phyloP scores from a whole-genome alignment of 2,329 filamentous ascomycete species.

The Ceratocystis eucalypticola region DNA sequence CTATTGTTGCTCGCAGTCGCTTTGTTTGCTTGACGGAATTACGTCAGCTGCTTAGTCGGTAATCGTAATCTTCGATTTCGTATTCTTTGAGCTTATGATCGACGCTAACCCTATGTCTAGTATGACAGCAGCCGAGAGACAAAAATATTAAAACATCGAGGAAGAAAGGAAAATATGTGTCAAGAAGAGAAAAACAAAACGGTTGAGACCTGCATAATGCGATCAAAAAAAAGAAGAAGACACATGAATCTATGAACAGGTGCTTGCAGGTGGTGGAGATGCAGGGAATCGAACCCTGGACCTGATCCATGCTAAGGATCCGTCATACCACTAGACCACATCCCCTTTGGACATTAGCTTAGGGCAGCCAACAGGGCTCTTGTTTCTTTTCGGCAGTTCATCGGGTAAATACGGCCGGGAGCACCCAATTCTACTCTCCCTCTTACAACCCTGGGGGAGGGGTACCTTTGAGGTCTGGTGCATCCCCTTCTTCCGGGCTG shows the following conservation, averaged over 20 bases:
- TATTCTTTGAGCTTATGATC: background rate
- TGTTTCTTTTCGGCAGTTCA: background rate
- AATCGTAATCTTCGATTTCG: background rate
- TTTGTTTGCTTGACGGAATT: background rate
- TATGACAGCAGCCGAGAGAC: background rate
- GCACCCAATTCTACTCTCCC: no score
- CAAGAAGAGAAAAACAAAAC: background rate
- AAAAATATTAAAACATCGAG: background rate
- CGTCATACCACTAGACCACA: constrained; percentile 15
- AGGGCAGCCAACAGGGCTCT: background rate
- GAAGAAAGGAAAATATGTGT: background rate
- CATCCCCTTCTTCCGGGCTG: no score
- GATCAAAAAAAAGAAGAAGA: background rate
- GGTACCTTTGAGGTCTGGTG: no score
- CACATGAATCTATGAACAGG: background rate
- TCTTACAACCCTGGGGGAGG: no score
- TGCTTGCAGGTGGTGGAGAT: background rate
- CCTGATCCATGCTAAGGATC: constrained; percentile 15
- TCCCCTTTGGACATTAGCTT: background rate
- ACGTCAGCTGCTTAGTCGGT: background rate
- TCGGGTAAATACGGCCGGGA: background rate
- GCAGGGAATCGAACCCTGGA: constrained; percentile 14
- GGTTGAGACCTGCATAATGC: background rate
- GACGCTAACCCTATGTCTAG: background rate
- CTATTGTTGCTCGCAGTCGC: background rate